Evolutionary conservation across 805 yeast genomes (phyloP).

Genomic region (Blastobotrys americana): DNA sequence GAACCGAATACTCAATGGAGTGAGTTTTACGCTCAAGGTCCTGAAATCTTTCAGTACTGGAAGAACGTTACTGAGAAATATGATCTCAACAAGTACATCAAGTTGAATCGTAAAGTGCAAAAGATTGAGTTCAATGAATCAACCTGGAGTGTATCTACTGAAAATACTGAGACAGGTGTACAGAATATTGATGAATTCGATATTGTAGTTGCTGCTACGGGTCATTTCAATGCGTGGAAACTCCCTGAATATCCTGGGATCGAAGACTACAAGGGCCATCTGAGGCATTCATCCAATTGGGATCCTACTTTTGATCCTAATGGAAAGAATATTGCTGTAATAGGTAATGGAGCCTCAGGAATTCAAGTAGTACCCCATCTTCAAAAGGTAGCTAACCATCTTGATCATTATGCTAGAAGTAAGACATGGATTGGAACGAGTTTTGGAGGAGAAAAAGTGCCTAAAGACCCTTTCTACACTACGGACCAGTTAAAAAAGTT

Average conservation of each 20-base stretch:
- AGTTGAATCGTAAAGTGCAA: slow-evolving; percentile 16
- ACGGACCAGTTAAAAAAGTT: slow-evolving; percentile 7
- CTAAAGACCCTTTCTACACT: slow-evolving; percentile 7
- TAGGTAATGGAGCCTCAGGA: slow-evolving; percentile 33
- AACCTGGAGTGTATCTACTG: slow-evolving; percentile 8
- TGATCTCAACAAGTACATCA: slow-evolving; percentile 18
- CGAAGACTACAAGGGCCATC: slow-evolving; percentile 25
- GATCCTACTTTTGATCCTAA: slow-evolving; percentile 21
- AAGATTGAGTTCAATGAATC: slow-evolving; percentile 18
- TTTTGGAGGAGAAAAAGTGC: slow-evolving; percentile 7
- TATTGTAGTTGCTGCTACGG: slow-evolving; percentile 22
- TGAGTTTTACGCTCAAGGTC: slow-evolving; percentile 21
- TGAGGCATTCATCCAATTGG: slow-evolving; percentile 31
- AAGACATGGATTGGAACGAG: slow-evolving; percentile 14
- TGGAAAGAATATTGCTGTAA: slow-evolving; percentile 27
- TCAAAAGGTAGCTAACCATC: slow-evolving; percentile 6
- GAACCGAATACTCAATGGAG: slow-evolving; percentile 27
- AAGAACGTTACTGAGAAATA: slow-evolving; percentile 22
- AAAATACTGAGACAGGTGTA: slow-evolving; percentile 6
- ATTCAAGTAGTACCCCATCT: slow-evolving; percentile 25
- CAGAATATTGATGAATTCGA: slow-evolving; percentile 18
- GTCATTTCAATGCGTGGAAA: slow-evolving; percentile 26
- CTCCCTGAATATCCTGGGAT: slow-evolving; percentile 27
- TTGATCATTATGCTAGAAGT: slow-evolving; percentile 16
- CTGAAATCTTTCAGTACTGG: slow-evolving; percentile 23